Evolutionary conservation across 129 eudicot genomes (phyloP).

Genomic region (Flaveria linearis): DNA sequence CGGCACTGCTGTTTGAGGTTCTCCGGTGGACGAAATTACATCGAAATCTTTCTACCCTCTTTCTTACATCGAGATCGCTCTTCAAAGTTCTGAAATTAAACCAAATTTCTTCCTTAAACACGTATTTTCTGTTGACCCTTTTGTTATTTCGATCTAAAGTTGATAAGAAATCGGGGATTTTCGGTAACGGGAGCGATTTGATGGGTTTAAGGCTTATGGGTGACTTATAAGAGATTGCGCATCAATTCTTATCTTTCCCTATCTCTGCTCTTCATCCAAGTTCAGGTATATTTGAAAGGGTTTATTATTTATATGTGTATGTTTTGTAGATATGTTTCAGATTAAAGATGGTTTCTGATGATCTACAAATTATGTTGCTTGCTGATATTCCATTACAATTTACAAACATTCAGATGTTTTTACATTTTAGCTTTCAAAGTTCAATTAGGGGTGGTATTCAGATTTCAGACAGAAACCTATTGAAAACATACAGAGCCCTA

Average conservation of each 20-base stretch:
- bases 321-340: neutral
- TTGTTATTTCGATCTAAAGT: neutral
- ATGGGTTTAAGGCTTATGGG: neutral
- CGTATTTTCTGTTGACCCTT: neutral
- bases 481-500: neutral
- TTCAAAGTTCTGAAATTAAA: neutral
- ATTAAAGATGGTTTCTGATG: neutral
- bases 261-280: neutral
- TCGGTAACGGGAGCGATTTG: neutral
- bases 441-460: neutral
- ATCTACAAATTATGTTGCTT: neutral
- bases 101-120: neutral
- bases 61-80: slow-evolving; percentile 3
- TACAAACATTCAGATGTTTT: neutral
- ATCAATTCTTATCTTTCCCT: neutral
- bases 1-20: neutral
- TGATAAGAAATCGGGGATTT: neutral
- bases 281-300: neutral
- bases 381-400: neutral
- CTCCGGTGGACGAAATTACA: no score
- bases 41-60: neutral
- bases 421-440: neutral
- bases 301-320: no score
- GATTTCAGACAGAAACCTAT: neutral
- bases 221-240: neutral